Evolutionary conservation across 78 protist species (phyloP), one percentile per base, ranked within the genome.

Genomic region (Dictyostelium capitatum): DNA sequence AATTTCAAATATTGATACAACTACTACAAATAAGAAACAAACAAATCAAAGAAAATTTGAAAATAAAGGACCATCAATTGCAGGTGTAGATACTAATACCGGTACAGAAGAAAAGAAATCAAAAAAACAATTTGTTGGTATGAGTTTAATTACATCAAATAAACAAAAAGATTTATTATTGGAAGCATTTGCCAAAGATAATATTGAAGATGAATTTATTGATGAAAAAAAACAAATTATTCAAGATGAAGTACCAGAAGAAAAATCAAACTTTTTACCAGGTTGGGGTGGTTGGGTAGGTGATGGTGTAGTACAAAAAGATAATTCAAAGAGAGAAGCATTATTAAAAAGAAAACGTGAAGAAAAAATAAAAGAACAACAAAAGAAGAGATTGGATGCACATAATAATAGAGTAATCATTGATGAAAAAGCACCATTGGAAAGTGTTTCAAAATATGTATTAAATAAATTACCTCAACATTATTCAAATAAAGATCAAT

Each of bases 241-340:
- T 1, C 84, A 77, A 14, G 72, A 75, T 17, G 92, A 84, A 15
- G 30, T 84, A 25, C 75, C 62, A n/a, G 73, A 72, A 15, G 92
- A 84, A 48, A 41, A 72, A 43, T n/a, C 64, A 19, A 87, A 43
- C 64, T 50, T 77, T 8, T 11, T 80, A 19, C 93, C 93, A 50
- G 93, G 93, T 37, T 87, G 93, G 93, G 93, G 93, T 46, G 47
- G 79, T 2, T 87, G 93, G 93, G 70, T 82, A 50, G 93, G 93
- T 50, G 93, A 87, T 46, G 93, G 93, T 30, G 23, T 50, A n/a
- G 48, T 59, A 43, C 47, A 56, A 37, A 56, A 64, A 15, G 47
- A 74, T 47, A 56, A 56, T 4, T 48, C 79, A 15, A 67, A 67
- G 75, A 67, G 37, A 67, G 47, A 47, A 17, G 75, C 51, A 5